phyloP scores from a whole-genome alignment of 768 basidiomycete genomes.

The Panellus pusillus region DNA sequence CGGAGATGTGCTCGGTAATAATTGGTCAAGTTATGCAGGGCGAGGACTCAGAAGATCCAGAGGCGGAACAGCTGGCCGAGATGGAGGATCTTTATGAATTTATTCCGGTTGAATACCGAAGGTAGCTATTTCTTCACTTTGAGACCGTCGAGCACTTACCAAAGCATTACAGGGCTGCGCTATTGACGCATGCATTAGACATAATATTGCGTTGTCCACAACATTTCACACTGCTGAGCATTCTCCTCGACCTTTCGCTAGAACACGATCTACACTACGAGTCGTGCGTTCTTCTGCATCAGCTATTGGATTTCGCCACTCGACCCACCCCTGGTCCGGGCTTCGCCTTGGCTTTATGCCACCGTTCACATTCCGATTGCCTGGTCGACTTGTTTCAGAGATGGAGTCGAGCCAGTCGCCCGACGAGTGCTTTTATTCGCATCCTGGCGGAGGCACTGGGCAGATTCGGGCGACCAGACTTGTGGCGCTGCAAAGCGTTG shows the following conservation, averaged over 20 bases:
- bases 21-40: conserved; percentile 47
- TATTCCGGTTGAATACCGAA: conserved; percentile 52
- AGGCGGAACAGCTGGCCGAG: conserved; percentile 29
- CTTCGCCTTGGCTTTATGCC: conserved; percentile 33
- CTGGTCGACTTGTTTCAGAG: conserved; percentile 43
- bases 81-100: conserved; percentile 49
- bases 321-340: conserved; percentile 24
- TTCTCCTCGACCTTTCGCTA: conserved; percentile 53
- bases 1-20: conserved; percentile 45
- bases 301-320: conserved; percentile 41
- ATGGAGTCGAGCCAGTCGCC: conserved; percentile 35
- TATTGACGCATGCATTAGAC: conserved; percentile 54
- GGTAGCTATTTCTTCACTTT: conserved; percentile 31
- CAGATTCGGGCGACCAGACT: conserved; percentile 7
- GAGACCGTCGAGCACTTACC: not conserved
- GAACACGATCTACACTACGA: conserved; percentile 43
- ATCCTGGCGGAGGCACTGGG: conserved; percentile 33
- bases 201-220: conserved; percentile 47
- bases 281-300: conserved; percentile 41
- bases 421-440: conserved; percentile 32
- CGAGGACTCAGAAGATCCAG: conserved; percentile 23
- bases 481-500: conserved; percentile 15
- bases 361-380: conserved; percentile 47
- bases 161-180: conserved; percentile 37
- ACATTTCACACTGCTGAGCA: conserved; percentile 48